phyloP scores from a whole-genome alignment of 2,329 filamentous ascomycete genomes.

The Aspergillus eucalypticola region DNA sequence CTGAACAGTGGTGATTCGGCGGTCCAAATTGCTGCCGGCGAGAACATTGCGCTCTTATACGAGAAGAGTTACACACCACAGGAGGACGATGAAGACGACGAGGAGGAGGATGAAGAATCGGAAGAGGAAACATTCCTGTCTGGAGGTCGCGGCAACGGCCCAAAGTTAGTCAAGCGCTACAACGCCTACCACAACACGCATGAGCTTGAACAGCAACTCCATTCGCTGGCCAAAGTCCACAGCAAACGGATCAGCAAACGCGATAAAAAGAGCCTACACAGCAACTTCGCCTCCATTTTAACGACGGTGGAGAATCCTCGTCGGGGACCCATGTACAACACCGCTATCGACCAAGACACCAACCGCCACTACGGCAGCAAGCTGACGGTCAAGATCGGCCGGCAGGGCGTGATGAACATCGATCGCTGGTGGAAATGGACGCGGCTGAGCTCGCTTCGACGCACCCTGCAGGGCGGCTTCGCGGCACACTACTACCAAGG shows the following conservation, averaged over 20 bases:
- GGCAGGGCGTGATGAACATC: slow-evolving; percentile 62
- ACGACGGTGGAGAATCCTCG: slow-evolving; percentile 67
- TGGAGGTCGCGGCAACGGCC: slow-evolving; percentile 31
- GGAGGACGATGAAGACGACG: slow-evolving; percentile 58
- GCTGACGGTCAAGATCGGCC: slow-evolving; percentile 60
- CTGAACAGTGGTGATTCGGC: slow-evolving; percentile 71
- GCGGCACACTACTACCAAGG: slow-evolving; percentile 61
- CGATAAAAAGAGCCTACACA: slow-evolving; percentile 66
- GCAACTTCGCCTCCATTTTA: slow-evolving; percentile 65
- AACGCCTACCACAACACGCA: slow-evolving; percentile 65
- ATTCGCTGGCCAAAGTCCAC: slow-evolving; percentile 60
- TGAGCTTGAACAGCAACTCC: slow-evolving; percentile 60
- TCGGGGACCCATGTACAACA: slow-evolving; percentile 66
- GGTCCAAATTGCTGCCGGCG: slow-evolving; percentile 75
- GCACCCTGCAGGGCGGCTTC: slow-evolving; percentile 63
- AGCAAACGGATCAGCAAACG: slow-evolving; percentile 65
- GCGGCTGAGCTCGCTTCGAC: slow-evolving; percentile 61
- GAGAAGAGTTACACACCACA: slow-evolving; percentile 67
- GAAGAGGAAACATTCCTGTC: slow-evolving; percentile 41
- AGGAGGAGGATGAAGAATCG: slow-evolving; percentile 48
- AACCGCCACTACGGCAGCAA: slow-evolving; percentile 63
- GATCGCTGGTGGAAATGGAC: slow-evolving; percentile 75
- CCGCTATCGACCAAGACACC: slow-evolving; percentile 61
- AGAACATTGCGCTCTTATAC: slow-evolving; percentile 79
- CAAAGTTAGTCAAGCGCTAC: slow-evolving; percentile 62